Percentiles rank a stretch among this genome's conserved stretches.
Conservation (phyloP, 179 eudicot species). For the Heliamphora pulchella region DNA sequence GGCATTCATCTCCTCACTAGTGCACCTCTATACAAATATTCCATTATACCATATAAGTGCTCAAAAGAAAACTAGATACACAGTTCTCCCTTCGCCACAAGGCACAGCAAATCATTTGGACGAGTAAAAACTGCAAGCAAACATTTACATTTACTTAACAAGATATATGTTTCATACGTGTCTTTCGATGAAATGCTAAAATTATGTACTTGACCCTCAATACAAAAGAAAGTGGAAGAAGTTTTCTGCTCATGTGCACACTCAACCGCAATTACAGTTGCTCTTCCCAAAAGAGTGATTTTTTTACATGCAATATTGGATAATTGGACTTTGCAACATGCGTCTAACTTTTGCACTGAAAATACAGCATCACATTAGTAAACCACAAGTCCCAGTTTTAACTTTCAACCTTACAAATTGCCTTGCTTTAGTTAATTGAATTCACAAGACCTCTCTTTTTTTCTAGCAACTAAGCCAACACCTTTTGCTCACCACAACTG, state of each 20-base stretch:
- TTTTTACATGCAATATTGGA: not conserved
- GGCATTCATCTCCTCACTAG: too few relatives aligned
- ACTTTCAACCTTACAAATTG: not conserved
- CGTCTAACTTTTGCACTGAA: not conserved
- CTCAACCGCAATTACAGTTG: not conserved
- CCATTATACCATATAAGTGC: too few relatives aligned
- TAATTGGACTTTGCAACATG: not conserved
- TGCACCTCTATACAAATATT: too few relatives aligned
- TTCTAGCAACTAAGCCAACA: not conserved
- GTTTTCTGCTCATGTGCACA: not conserved
- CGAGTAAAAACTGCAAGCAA: too few relatives aligned
- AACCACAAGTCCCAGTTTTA: too few relatives aligned
- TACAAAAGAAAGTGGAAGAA: not conserved
- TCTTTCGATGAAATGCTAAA: not conserved
- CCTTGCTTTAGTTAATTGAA: not conserved
- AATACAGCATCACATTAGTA: not conserved
- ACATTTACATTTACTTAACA: not conserved
- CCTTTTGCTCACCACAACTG: not conserved
- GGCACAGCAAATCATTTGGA: too few relatives aligned
- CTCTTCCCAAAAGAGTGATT: not conserved
- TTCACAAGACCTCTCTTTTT: not conserved
- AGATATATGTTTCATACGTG: not conserved
- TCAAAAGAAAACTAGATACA: too few relatives aligned
- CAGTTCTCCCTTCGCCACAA: too few relatives aligned
- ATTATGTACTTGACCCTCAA: not conserved